Evolutionary conservation across 2,329 filamentous ascomycete genomes (phyloP).

Genomic region (Thielaviopsis ethacetica): DNA sequence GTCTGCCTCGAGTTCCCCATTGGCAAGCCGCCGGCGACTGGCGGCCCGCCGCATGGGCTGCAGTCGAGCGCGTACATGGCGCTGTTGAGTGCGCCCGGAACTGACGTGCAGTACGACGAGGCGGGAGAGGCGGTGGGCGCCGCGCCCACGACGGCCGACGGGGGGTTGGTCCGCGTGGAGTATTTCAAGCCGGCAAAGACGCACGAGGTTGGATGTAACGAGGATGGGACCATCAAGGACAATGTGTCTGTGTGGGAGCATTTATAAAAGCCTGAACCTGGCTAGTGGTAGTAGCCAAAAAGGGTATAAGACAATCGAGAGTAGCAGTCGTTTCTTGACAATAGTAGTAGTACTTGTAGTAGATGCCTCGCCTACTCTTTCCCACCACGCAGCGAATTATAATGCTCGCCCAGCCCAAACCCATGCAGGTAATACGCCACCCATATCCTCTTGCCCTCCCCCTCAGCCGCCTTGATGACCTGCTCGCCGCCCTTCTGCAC

Average conservation of each 20-base stretch:
- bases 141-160: neutral
- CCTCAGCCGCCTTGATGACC: slow-evolving; percentile 44
- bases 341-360: too few relatives aligned
- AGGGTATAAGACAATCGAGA: neutral
- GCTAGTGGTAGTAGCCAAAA: neutral
- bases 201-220: slow-evolving; percentile 28
- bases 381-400: slow-evolving; percentile 60
- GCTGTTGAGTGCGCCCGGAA: slow-evolving; percentile 53
- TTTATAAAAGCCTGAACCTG: neutral
- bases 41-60: slow-evolving; percentile 59
- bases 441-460: slow-evolving; percentile 50
- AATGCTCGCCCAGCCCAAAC: slow-evolving; percentile 91
- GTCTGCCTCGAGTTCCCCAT: slow-evolving; percentile 65
- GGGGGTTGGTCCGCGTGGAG: slow-evolving; percentile 6
- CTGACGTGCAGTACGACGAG: slow-evolving; percentile 42
- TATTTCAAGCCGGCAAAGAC: slow-evolving; percentile 31
- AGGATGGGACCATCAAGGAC: slow-evolving; percentile 31
- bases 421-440: slow-evolving; percentile 89
- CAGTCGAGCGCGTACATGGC: slow-evolving; percentile 54
- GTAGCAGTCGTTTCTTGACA: neutral
- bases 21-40: slow-evolving; percentile 45
- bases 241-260: slow-evolving; percentile 38
- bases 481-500: slow-evolving; percentile 73
- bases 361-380: neutral
- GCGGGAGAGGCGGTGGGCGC: slow-evolving; percentile 18